These are phyloP conservation scores for Aspergillus indologenus DNA, from an alignment of 495 filamentous ascomycete species.

Conservation along the genomic window DNA sequence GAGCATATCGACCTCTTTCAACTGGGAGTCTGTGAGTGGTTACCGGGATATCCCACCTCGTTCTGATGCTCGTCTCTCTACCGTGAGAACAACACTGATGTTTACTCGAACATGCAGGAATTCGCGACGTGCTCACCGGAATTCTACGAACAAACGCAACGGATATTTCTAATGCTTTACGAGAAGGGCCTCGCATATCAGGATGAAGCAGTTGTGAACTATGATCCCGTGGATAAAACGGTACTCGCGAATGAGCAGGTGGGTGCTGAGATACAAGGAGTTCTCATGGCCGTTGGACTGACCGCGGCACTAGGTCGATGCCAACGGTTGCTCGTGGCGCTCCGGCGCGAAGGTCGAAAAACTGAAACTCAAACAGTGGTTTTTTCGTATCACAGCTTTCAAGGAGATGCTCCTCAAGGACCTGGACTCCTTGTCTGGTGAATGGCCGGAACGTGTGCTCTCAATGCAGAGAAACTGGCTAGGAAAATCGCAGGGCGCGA, in stretches of 20 bases:
- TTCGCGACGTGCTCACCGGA: conserved; percentile 75
- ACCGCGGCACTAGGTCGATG: conserved; percentile 55
- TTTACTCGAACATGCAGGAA: conserved; percentile 51
- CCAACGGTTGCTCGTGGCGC: conserved; percentile 80
- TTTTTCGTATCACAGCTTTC: conserved; percentile 78
- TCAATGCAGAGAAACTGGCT: conserved; percentile 89
- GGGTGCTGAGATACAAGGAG: neutral
- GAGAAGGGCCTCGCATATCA: conserved; percentile 74
- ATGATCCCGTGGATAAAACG: conserved; percentile 84
- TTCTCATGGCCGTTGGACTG: conserved; percentile 6
- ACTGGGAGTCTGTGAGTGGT: conserved; percentile 71
- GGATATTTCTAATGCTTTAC: conserved; percentile 73
- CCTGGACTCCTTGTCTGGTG: conserved; percentile 59
- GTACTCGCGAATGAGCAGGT: conserved; percentile 86
- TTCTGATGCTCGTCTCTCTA: neutral
- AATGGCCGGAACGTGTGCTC: conserved; percentile 79
- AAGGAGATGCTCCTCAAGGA: conserved; percentile 70
- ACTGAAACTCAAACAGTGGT: conserved; percentile 81
- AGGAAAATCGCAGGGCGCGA: conserved; percentile 70
- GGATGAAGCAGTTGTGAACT: conserved; percentile 78
- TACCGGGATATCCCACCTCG: neutral
- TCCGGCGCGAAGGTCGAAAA: conserved; percentile 85
- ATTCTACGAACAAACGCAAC: conserved; percentile 87
- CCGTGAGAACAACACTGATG: neutral
- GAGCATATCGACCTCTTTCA: conserved; percentile 73